These are phyloP conservation scores for Podospora pseudoanserina DNA, from an alignment of 495 filamentous ascomycete species.

Conservation along the genomic window DNA sequence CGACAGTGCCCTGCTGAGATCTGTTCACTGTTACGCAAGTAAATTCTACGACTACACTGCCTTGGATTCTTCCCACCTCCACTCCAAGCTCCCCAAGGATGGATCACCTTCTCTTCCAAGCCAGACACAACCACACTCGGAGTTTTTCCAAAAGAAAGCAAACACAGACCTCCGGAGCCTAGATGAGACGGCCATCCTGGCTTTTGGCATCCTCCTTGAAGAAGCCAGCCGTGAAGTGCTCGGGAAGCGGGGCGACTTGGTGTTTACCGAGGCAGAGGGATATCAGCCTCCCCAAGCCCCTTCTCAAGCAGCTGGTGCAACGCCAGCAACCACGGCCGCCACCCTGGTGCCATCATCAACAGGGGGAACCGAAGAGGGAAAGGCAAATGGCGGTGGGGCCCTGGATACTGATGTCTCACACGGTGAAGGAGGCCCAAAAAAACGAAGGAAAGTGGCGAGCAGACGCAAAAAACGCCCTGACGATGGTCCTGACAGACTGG, in stretches of 20 bases:
- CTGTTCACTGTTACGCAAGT: conserved; percentile 68
- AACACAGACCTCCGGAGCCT: conserved; percentile 59
- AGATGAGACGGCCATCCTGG: conserved; percentile 81
- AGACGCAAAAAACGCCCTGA: not conserved
- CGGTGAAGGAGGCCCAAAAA: conserved; percentile 3
- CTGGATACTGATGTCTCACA: not conserved
- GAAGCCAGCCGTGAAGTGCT: conserved; percentile 63
- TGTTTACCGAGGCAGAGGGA: conserved; percentile 62
- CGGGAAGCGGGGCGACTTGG: conserved; percentile 69
- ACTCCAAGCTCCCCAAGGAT: not conserved
- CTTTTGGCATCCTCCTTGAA: conserved; percentile 77
- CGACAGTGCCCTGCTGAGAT: conserved; percentile 68
- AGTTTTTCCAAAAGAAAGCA: not conserved
- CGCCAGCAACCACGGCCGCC: not conserved
- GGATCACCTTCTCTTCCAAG: too few species aligned
- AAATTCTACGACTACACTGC: conserved; percentile 57
- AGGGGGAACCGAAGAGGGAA: not conserved
- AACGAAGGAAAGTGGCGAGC: not conserved
- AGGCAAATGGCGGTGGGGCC: not conserved
- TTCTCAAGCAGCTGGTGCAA: not conserved
- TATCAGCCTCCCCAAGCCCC: not conserved
- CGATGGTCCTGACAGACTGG: not conserved
- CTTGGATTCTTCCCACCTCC: not conserved
- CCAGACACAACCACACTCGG: not conserved
- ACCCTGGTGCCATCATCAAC: not conserved